These are phyloP conservation scores for Suhomyces bolitotheri DNA, from an alignment of 1,139 yeast species.

Conservation along the genomic window DNA sequence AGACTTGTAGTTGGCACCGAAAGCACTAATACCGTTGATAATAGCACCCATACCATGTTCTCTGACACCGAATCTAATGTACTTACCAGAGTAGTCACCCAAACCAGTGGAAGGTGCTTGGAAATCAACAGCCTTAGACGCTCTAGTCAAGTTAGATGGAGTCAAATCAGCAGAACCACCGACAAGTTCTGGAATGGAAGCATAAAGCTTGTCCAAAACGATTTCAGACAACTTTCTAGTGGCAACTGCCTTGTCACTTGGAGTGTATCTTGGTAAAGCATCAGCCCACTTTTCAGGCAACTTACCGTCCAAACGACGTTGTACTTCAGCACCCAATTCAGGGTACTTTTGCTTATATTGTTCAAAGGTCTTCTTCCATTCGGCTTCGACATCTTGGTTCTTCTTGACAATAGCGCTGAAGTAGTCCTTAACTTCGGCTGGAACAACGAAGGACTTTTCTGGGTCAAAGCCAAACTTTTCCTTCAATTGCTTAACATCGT, in stretches of 20 bases:
- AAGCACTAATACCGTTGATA: conserved; percentile 96
- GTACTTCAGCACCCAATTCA: conserved; percentile 73
- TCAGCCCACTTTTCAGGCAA: conserved; percentile 86
- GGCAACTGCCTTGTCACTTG: conserved; percentile 82
- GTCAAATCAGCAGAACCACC: conserved; percentile 99
- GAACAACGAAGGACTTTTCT: conserved; percentile 73
- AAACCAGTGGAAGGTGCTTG: conserved; percentile 82
- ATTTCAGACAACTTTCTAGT: conserved; percentile 94
- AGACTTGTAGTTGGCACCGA: conserved; percentile 88
- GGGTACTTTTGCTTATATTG: conserved; percentile 74
- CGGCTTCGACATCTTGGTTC: conserved; percentile 61
- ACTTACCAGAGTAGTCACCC: conserved; percentile 91
- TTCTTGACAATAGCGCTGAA: conserved; percentile 59
- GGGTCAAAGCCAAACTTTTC: conserved; percentile 87
- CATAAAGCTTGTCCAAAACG: conserved; percentile 65
- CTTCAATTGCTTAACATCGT: conserved; percentile 89
- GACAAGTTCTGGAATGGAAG: conserved; percentile 78
- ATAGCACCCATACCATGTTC: conserved; percentile 99
- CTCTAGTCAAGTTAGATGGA: conserved; percentile 94
- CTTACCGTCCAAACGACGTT: conserved; percentile 78
- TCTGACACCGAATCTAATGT: conserved; percentile 97
- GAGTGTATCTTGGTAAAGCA: conserved; percentile 74
- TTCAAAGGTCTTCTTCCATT: conserved; percentile 70
- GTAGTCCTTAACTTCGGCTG: conserved; percentile 77
- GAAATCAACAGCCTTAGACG: conserved; percentile 84